Conservation (phyloP, 108 stramenopile genomes). For the Cyclotella sp. region DNA sequence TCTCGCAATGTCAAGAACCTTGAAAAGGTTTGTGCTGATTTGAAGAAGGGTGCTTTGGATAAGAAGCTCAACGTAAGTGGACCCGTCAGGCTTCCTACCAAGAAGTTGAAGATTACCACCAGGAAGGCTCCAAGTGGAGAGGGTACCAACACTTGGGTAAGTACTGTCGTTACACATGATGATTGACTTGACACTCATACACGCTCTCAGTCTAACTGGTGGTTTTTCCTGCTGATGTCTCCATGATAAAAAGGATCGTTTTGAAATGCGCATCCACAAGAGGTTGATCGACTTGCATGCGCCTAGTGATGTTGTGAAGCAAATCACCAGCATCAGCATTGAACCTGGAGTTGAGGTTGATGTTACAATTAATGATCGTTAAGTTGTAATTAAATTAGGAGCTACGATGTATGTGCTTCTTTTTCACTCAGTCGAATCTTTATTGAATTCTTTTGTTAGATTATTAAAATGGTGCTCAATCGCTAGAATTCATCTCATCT, state of each 20-base stretch:
- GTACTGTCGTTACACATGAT: neutral
- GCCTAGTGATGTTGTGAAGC: constrained; percentile 97
- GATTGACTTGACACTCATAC: neutral
- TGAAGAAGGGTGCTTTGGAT: constrained; percentile 95
- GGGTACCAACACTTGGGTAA: constrained; percentile 99
- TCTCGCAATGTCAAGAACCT: constrained; percentile 98
- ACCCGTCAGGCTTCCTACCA: constrained; percentile 99
- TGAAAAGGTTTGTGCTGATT: constrained; percentile 98
- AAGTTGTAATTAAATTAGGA: constrained; percentile 28
- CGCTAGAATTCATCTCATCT: too few relatives aligned
- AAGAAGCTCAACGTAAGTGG: constrained; percentile 95
- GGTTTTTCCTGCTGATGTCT: neutral
- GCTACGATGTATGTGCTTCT: too few relatives aligned
- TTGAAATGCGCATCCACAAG: constrained; percentile 99
- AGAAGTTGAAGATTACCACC: constrained; percentile 95
- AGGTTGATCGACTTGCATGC: constrained; percentile 98
- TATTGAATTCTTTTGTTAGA: too few relatives aligned
- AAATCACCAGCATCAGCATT: constrained; percentile 98
- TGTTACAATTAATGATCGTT: constrained; percentile 93
- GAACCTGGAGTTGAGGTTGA: constrained; percentile 99
- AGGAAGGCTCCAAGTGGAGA: constrained; percentile 99
- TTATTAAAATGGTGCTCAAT: too few relatives aligned
- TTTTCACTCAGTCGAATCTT: too few relatives aligned
- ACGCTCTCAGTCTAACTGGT: neutral
- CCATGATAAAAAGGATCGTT: constrained; percentile 66